Base-by-base conservation (phyloP, 805 yeast genomes). In the Cyberlindnera euphorbiae region DNA sequence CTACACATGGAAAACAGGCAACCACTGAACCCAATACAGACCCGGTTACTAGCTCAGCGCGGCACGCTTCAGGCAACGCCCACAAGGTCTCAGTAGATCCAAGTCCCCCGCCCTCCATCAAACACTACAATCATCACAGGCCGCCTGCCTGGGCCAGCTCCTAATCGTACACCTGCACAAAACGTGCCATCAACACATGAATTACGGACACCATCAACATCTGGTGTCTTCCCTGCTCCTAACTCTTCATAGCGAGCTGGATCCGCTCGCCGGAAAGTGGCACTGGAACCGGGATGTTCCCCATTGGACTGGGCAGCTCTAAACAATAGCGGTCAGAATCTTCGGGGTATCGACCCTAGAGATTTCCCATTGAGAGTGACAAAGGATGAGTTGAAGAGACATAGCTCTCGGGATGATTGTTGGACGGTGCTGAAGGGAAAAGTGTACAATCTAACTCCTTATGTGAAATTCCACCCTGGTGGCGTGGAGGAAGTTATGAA, bases 401-500 rank as follows among this genome's bases (percentile, higher is more conserved):
- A 90, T 57, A 68, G 64, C 14, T 56, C 68, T 0, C 44, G 41
- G n/a, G 72, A 71, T 0, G 95, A 93, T 53, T 84, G 84, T 40
- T 90, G 97, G 97, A 82, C 93, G 4, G 76, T 76, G 23, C 69
- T 90, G 7, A 76, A 75, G 29, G 85, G 88, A 4, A 82, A 76
- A 50, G 95, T 90, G 2, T 90, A 84, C 63, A 86, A 89, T 52
- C 66, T 90, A n/a, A 79, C 96, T 1, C 78, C 82, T 10, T 90
- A 93, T 58, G 54, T 93, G 24, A 66, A 74, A 36, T 93, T 79
- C 58, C 98, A 90, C 49, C 98, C 98, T 0, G 98, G 98, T 24
- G 98, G 98, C 2, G 77, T 68, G 4, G 77, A 75, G 6, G 85
- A 87, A 52, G 62, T 90, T 28, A 66, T 85, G 75, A 72, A 76